Evolutionary conservation across 306 rosid genomes (phyloP).

Genomic region (Canavalia gladiata): DNA sequence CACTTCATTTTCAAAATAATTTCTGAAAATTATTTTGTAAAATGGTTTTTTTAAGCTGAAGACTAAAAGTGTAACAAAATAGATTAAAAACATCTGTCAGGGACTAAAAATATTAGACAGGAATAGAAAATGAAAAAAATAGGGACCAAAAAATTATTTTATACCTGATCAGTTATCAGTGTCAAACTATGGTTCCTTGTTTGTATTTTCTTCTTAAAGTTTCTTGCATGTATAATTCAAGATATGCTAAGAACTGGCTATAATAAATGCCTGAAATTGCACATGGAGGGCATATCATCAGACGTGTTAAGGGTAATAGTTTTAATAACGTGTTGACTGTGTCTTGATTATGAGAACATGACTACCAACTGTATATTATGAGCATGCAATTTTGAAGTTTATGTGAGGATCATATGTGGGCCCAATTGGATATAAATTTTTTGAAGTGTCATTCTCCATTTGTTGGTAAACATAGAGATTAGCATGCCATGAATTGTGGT

Average conservation of each 20-base stretch:
- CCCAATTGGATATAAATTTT: slow-evolving; percentile 1
- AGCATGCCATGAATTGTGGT: neutral
- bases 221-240: neutral
- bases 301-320: neutral
- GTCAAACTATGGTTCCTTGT: neutral
- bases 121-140: no score
- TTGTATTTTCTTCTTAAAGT: neutral
- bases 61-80: no score
- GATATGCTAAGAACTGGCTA: neutral
- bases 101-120: no score
- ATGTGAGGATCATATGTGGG: slow-evolving; percentile 15
- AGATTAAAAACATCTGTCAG: no score
- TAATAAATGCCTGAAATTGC: neutral
- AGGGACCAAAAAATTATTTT: neutral
- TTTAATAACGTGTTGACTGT: neutral
- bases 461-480: neutral
- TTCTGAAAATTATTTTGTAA: no score
- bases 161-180: neutral
- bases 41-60: no score
- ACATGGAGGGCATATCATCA: slow-evolving; percentile 8
- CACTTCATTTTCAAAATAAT: no score
- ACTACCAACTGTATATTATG: neutral
- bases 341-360: neutral
- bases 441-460: neutral
- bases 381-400: neutral